Evolutionary conservation across 192 early-diverging fungal species (phyloP), one percentile per base, ranked within the genome.

Genomic region (Linnemannia hyalina): DNA sequence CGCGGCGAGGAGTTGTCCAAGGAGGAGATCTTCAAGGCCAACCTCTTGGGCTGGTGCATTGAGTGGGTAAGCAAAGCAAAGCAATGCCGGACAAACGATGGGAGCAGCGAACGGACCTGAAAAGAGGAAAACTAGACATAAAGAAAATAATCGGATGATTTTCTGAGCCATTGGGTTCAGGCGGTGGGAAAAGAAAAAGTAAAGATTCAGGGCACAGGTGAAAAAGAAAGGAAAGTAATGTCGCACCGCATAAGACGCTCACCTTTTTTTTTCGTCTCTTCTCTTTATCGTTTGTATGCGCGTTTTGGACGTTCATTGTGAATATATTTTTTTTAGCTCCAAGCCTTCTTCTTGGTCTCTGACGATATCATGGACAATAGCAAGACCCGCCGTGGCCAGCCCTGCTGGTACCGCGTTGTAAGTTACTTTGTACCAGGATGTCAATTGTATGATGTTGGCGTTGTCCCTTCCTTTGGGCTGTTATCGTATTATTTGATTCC

Each of bases 311-410:
- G 7, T 20, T 75, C 73, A 20, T 54, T 54, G n/a, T 18, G 18
- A 70, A 68, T n/a, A n/a, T n/a, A n/a, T n/a, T 13, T 36, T 36
- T 70, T 71, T 26, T 89, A 96, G 97, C 93, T 99, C 63, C 98
- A 99, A 94, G 97, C 97, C 22, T 98, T 97, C 89, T 99, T 99
- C 93, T 93, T 99, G 74, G 96, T 99, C 18, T 92, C 97, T 29
- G 98, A 99, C 91, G 98, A 99, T 88, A 98, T 99, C 88, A 99
- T 99, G 98, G 98, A 99, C 89, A 90, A 90, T 49, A 98, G 97
- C 80, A 94, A 96, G 76, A 99, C 98, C 20, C 96, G 98, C 71
- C 96, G 98, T 83, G 97, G 98, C 22, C 96, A 98, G 87, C 97
- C 97, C 60, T 97, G 97, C 88, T 99, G 98, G 98, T 99, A 98